Base-by-base conservation (phyloP, 805 yeast genomes). In the Grigorovia jiainica region DNA sequence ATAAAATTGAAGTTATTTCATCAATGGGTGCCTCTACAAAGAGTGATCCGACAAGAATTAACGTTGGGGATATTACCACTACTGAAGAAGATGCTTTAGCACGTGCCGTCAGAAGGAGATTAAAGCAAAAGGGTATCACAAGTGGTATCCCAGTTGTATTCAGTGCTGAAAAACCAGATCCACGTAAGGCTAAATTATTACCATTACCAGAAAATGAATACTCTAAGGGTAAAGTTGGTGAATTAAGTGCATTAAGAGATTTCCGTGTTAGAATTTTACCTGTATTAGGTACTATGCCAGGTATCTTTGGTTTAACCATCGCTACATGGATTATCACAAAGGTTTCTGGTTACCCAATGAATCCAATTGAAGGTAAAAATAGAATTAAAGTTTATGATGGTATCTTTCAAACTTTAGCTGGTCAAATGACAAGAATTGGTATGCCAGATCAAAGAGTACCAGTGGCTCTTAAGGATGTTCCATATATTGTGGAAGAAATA, bases 11-110 rank as follows among this genome's bases (percentile, higher is more conserved):
- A n/a, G 82, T 87, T 25, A 74, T 92, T 32, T 79, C 95, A 4
- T 84, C 96, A 1, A 94, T 94, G 78, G 99, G 99, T 21, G 97
- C 99, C 1, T 95, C 96, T 4, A 82, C 95, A 52, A 92, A 92
- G 61, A 82, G 95, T 40, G 99, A 92, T 58, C 94, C 97, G 10
- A 82, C 97, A 3, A 71, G 97, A 54, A 76, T 92, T 43, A 84
- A 87, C 57, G 73, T 92, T 34, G 87, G 87, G 27, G 99, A 92
- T 63, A 77, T 92, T 41, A 79, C 94, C 27, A 76, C 75, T 40
- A 85, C 98, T 0, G 90, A 84, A 54, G 99, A 92, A 62, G 99
- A 92, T 61, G 92, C 97, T 6, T 68, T 92, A 44, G 85, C 96
- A 11, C 75, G 95, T 47, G 68, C 90, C 0, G 95, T 87, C 5